Evolutionary conservation across 768 basidiomycete genomes (phyloP).

Genomic region (Rhodotorula diobovata): DNA sequence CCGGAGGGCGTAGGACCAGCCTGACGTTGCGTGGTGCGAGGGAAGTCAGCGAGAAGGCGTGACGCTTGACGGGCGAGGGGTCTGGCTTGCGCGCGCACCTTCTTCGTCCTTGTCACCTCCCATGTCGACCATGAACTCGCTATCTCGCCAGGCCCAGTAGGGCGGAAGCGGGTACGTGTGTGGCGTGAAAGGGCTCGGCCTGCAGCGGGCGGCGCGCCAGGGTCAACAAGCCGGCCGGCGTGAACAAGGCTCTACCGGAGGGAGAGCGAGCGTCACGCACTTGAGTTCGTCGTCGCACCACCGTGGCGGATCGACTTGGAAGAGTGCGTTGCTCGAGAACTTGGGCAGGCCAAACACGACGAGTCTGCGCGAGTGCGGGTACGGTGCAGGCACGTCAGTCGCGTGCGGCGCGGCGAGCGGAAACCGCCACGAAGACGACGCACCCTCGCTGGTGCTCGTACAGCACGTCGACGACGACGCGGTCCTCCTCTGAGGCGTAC

Average conservation of each 20-base stretch:
- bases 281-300: conserved; percentile 5
- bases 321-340: conserved; percentile 14
- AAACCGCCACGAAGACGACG: neutral
- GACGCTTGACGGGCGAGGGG: no score
- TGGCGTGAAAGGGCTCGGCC: conserved; percentile 18
- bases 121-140: conserved; percentile 36
- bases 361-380: neutral
- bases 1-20: conserved; percentile 30
- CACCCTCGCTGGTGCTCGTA: conserved; percentile 38
- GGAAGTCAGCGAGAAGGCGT: no score
- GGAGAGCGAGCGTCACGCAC: no score
- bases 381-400: neutral
- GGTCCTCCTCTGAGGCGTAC: conserved; percentile 15
- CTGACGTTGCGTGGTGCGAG: neutral
- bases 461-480: conserved; percentile 21
- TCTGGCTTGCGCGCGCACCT: conserved; percentile 2
- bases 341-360: conserved; percentile 28
- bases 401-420: neutral
- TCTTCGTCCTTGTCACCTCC: conserved; percentile 35
- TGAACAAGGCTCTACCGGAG: no score
- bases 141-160: conserved; percentile 32
- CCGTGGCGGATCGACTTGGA: conserved; percentile 15
- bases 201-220: neutral
- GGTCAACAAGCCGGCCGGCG: no score
- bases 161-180: conserved; percentile 28